These are phyloP conservation scores for Solanum hybrid DNA, from an alignment of 305 asterid species.

Conservation along the genomic window DNA sequence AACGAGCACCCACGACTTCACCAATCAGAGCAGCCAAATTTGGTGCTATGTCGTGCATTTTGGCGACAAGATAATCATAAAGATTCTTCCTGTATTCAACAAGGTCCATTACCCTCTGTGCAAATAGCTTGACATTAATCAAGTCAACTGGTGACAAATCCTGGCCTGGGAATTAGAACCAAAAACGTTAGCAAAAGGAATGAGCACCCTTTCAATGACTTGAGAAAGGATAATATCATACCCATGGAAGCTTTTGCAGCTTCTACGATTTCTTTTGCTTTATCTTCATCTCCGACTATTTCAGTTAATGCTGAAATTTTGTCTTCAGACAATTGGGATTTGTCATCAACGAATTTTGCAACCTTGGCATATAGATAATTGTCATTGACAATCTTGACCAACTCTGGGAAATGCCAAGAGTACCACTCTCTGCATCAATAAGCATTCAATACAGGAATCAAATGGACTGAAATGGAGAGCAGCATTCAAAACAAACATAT, in stretches of 20 bases:
- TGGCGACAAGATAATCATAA: slow-evolving; percentile 73
- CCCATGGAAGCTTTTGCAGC: slow-evolving; percentile 99
- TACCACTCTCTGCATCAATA: slow-evolving; percentile 77
- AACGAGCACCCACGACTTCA: slow-evolving; percentile 95
- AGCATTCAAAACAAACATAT: neutral
- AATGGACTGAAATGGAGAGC: neutral
- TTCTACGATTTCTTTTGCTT: slow-evolving; percentile 84
- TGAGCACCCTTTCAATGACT: neutral
- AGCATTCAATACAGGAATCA: neutral
- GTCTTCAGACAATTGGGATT: slow-evolving; percentile 62
- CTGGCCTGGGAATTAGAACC: slow-evolving; percentile 53
- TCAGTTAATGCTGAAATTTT: slow-evolving; percentile 54
- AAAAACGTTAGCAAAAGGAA: neutral
- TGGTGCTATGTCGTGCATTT: slow-evolving; percentile 93
- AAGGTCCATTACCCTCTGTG: slow-evolving; percentile 91
- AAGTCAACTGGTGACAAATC: slow-evolving; percentile 88
- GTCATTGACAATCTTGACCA: slow-evolving; percentile 78
- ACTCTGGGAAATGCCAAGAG: slow-evolving; percentile 95
- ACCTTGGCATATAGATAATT: slow-evolving; percentile 84
- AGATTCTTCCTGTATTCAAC: slow-evolving; percentile 88
- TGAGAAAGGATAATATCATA: slow-evolving; percentile 12
- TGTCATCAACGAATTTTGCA: slow-evolving; percentile 78
- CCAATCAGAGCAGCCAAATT: slow-evolving; percentile 94
- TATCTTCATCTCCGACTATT: slow-evolving; percentile 83
- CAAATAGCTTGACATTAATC: slow-evolving; percentile 85